These are phyloP conservation scores for Pichia sp. DNA, from an alignment of 1,139 yeast genomes.

Conservation along the genomic window DNA sequence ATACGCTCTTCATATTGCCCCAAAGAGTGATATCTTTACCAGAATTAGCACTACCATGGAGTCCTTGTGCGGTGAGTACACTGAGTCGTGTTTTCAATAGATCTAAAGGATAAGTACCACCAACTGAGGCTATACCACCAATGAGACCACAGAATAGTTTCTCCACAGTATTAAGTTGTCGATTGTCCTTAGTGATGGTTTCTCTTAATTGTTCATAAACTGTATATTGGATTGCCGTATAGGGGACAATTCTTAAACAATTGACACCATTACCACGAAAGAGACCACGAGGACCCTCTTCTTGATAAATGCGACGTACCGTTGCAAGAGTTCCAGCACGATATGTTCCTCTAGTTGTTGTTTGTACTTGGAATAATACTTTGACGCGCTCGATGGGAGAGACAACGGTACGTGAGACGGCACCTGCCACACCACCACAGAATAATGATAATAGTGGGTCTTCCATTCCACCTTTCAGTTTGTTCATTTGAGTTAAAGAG, in stretches of 20 bases:
- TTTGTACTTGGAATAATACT: conserved; percentile 84
- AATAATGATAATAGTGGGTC: conserved; percentile 43
- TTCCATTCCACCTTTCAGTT: conserved; percentile 53
- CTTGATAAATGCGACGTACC: conserved; percentile 69
- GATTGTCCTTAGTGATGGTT: conserved; percentile 26
- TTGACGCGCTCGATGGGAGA: conserved; percentile 95
- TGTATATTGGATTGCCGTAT: conserved; percentile 90
- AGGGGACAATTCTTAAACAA: conserved; percentile 86
- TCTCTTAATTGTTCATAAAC: conserved; percentile 40
- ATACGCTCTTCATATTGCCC: conserved; percentile 51
- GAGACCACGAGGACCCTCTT: conserved; percentile 85
- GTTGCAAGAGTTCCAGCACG: conserved; percentile 74
- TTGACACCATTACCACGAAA: conserved; percentile 88
- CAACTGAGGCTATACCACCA: conserved; percentile 77
- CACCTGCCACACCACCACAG: conserved; percentile 85
- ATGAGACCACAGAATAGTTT: conserved; percentile 79
- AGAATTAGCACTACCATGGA: conserved; percentile 36
- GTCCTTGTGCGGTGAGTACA: conserved; percentile 71
- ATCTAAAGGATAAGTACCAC: conserved; percentile 88
- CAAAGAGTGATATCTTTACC: conserved; percentile 51
- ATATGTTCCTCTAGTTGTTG: conserved; percentile 59
- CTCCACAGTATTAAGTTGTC: conserved; percentile 40
- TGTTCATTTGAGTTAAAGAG: too few relatives aligned
- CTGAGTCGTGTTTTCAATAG: conserved; percentile 84
- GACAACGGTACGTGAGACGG: conserved; percentile 85